Conservation (phyloP, 108 stramenopile species). For the Skeletonema menzelii region DNA sequence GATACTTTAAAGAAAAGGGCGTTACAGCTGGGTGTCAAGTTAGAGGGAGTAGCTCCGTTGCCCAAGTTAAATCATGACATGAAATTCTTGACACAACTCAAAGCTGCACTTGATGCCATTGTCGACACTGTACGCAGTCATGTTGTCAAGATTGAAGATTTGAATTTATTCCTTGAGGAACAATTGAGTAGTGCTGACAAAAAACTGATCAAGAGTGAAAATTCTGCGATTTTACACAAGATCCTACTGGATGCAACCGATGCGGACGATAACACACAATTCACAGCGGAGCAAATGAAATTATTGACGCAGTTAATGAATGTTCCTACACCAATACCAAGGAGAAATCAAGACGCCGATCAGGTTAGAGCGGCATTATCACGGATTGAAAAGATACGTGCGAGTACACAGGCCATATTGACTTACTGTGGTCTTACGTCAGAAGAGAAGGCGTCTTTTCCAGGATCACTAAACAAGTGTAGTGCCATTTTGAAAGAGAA, state of each 20-base stretch:
- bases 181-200: slow-evolving; percentile 51
- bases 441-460: slow-evolving; percentile 22
- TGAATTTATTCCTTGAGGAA: slow-evolving; percentile 68
- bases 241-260: slow-evolving; percentile 21
- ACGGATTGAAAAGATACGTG: slow-evolving; percentile 35
- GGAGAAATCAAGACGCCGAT: slow-evolving; percentile 31
- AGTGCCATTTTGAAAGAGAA: slow-evolving; percentile 9
- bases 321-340: slow-evolving; percentile 24
- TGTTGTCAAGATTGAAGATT: slow-evolving; percentile 68
- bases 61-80: slow-evolving; percentile 16
- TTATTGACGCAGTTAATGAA: slow-evolving; percentile 22
- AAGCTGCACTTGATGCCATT: slow-evolving; percentile 52
- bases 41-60: slow-evolving; percentile 2
- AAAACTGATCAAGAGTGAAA: slow-evolving; percentile 19
- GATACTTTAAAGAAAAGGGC: slow-evolving; percentile 57
- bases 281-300: slow-evolving; percentile 42
- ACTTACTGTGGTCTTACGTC: slow-evolving; percentile 18
- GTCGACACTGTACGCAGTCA: slow-evolving; percentile 73
- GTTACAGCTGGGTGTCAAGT: slow-evolving; percentile 48
- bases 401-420: slow-evolving; percentile 22
- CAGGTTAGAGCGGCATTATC: slow-evolving; percentile 20
- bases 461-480: slow-evolving; percentile 15
- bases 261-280: slow-evolving; percentile 37
- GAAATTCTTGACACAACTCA: slow-evolving; percentile 51
- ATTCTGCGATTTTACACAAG: slow-evolving; percentile 7